phyloP scores from a whole-genome alignment of 2,329 filamentous ascomycete genomes.

The Neofusicoccum kwambonambiense region DNA sequence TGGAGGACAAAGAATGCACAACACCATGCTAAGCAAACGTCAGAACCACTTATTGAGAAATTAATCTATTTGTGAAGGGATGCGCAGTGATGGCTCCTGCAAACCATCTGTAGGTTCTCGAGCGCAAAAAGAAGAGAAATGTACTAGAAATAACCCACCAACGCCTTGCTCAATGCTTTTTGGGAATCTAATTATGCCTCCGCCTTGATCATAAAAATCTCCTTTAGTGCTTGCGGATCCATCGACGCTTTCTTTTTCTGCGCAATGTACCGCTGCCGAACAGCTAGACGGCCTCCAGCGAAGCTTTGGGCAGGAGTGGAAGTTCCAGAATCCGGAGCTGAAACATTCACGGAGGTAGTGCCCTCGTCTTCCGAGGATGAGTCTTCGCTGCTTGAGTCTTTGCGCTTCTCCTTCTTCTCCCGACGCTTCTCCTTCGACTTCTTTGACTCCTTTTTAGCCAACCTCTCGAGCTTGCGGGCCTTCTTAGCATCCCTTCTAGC shows the following conservation, averaged over 20 bases:
- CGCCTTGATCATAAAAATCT: constrained; percentile 73
- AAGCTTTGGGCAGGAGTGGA: constrained; percentile 46
- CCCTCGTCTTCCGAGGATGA: constrained; percentile 26
- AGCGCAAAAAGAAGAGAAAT: not conserved
- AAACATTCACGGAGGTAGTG: constrained; percentile 39
- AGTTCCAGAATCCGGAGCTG: constrained; percentile 28
- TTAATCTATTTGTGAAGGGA: not conserved
- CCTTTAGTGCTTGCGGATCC: constrained; percentile 79
- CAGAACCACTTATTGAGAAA: too few relatives aligned
- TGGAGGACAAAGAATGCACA: not conserved
- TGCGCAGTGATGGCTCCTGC: too few relatives aligned
- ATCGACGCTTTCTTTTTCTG: constrained; percentile 83
- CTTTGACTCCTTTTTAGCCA: constrained; percentile 45
- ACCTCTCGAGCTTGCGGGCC: constrained; percentile 45
- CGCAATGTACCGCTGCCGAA: constrained; percentile 79
- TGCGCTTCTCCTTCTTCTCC: constrained; percentile 43
- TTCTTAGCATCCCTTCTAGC: constrained; percentile 21
- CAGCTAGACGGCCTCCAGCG: constrained; percentile 63
- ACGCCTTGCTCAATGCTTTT: constrained; percentile 16
- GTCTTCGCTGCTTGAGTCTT: constrained; percentile 22
- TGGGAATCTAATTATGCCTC: constrained; percentile 20
- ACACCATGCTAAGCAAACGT: too few relatives aligned
- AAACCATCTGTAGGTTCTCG: not conserved
- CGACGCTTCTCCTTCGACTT: constrained; percentile 45
- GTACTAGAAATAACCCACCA: not conserved